A percentile compares a stretch with the other conserved stretches of the same genome.
Conservation (phyloP, 306 rosid species). For the Abrus precatorius region DNA sequence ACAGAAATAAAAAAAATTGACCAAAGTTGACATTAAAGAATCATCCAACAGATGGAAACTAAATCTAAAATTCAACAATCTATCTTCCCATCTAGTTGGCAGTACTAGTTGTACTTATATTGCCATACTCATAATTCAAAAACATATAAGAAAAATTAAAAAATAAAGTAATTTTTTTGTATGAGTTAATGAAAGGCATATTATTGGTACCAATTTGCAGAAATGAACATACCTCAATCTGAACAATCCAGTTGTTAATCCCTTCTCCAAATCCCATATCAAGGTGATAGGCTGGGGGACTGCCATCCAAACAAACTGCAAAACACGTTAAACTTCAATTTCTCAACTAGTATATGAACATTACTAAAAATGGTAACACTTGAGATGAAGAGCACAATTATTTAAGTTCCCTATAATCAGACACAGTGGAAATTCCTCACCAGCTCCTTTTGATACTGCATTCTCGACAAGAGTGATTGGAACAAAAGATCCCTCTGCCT, state of each 20-base stretch:
- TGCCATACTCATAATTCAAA: not conserved
- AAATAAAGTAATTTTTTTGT: not conserved
- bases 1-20: not conserved
- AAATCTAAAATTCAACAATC: not conserved
- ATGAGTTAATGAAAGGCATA: conserved; percentile 10
- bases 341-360: conserved; percentile 7
- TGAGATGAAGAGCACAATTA: not conserved
- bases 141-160: not conserved
- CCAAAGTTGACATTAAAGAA: conserved; percentile 2
- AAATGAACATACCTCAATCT: conserved; percentile 76
- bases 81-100: not conserved
- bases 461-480: conserved; percentile 65
- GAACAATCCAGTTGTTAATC: conserved; percentile 78
- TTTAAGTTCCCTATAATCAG: not conserved
- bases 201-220: not conserved
- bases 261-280: conserved; percentile 79
- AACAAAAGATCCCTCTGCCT: conserved; percentile 61
- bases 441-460: conserved; percentile 92
- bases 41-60: not conserved
- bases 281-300: conserved; percentile 91
- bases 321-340: conserved; percentile 38
- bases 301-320: conserved; percentile 97
- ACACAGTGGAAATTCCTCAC: conserved; percentile 56
- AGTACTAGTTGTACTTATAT: not conserved
- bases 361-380: not conserved